phyloP scores from a whole-genome alignment of 2,329 filamentous ascomycete species.

The Ceratocystis ficicola region DNA sequence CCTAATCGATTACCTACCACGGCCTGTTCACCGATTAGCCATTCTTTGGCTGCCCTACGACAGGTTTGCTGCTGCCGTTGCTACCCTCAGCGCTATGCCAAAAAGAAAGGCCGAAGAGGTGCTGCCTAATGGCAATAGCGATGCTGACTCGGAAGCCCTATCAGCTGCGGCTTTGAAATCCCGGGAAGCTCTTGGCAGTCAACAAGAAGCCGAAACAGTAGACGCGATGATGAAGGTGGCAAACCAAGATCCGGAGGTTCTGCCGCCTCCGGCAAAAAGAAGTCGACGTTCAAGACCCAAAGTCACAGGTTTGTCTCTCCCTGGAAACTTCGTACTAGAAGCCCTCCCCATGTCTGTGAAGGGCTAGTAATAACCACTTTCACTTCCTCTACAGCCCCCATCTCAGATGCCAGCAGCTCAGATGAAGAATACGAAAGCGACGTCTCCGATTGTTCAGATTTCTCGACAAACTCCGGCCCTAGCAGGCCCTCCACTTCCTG shows the following conservation, averaged over 20 bases:
- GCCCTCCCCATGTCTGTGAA: neutral
- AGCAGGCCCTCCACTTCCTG: slow-evolving; percentile 29
- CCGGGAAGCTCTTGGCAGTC: neutral
- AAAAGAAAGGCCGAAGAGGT: slow-evolving; percentile 5
- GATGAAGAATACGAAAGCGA: slow-evolving; percentile 19
- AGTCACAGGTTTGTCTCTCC: neutral
- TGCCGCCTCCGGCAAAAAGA: neutral
- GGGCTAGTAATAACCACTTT: neutral
- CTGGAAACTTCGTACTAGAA: neutral
- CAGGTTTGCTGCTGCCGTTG: neutral
- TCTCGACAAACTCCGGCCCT: slow-evolving; percentile 24
- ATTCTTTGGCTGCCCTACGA: neutral
- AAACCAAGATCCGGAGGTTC: neutral
- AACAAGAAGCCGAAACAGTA: no score
- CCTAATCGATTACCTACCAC: no score
- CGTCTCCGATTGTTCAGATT: slow-evolving; percentile 10
- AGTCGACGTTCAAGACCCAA: neutral
- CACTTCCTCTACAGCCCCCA: neutral
- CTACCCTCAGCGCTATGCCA: neutral
- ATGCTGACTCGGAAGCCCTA: neutral
- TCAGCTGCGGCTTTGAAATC: neutral
- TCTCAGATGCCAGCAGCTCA: neutral
- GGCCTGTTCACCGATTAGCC: no score
- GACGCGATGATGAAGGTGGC: neutral
- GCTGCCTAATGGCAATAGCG: neutral